Conservation (phyloP, 1,284 basidiomycete genomes). For the Irpex sp. region DNA sequence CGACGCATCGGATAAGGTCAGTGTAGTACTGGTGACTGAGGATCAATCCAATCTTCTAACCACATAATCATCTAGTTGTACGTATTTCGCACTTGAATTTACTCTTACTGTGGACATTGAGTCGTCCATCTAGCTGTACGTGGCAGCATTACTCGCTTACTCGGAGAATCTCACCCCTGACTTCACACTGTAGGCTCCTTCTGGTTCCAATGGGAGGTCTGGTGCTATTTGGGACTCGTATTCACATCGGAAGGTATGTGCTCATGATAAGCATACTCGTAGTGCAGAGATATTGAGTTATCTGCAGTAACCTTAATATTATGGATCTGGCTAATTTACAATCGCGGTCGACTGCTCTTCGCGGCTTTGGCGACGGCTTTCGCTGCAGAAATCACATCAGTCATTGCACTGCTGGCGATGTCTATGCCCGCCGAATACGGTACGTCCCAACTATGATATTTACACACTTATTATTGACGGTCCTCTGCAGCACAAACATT, state of each 20-base stretch:
- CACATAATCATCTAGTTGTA: neutral
- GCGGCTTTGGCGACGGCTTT: conserved; percentile 15
- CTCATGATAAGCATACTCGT: neutral
- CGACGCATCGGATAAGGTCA: conserved; percentile 4
- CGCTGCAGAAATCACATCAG: conserved; percentile 15
- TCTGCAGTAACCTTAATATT: conserved; percentile 20
- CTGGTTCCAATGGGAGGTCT: conserved; percentile 26
- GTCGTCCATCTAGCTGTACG: conserved; percentile 7
- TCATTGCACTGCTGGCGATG: conserved; percentile 15
- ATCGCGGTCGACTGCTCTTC: conserved; percentile 20
- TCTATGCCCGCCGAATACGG: conserved; percentile 14
- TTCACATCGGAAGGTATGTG: conserved; percentile 24
- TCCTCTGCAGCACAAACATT: conserved; percentile 13
- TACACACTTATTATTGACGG: neutral
- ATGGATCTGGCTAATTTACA: conserved; percentile 26
- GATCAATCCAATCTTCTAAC: too few species aligned
- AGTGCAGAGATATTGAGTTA: neutral
- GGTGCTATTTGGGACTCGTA: conserved; percentile 21
- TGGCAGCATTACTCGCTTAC: neutral
- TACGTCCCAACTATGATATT: conserved; percentile 9
- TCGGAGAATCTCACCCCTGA: neutral
- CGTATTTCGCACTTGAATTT: neutral
- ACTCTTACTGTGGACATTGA: neutral
- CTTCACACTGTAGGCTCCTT: conserved; percentile 15
- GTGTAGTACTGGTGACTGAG: neutral